These are phyloP conservation scores for Clavulina sp. DNA, from an alignment of 768 basidiomycete genomes.

Conservation along the genomic window DNA sequence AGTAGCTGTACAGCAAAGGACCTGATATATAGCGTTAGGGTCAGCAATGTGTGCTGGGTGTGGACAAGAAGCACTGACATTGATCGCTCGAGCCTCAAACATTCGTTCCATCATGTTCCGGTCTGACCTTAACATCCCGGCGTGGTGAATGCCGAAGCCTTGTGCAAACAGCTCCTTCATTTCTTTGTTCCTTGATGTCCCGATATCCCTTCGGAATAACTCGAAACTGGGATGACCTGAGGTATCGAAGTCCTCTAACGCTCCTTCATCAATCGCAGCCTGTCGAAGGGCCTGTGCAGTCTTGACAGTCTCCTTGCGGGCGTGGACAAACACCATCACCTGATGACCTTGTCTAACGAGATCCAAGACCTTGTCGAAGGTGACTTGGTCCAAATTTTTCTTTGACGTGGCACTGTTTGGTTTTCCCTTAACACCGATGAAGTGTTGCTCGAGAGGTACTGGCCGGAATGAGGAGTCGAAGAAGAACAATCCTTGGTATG, in stretches of 20 bases:
- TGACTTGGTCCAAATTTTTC: conserved; percentile 73
- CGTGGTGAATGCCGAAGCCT: conserved; percentile 97
- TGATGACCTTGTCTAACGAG: conserved; percentile 87
- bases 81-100: conserved; percentile 82
- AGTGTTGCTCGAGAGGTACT: conserved; percentile 92
- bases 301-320: conserved; percentile 95
- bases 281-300: conserved; percentile 69
- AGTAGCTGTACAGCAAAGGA: conserved; percentile 94
- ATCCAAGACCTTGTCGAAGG: conserved; percentile 79
- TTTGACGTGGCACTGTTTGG: conserved; percentile 50
- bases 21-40: conserved; percentile 29
- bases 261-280: conserved; percentile 50
- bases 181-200: conserved; percentile 79
- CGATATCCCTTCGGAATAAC: conserved; percentile 61
- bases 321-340: conserved; percentile 99
- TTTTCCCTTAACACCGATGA: conserved; percentile 85
- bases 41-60: not conserved
- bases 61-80: conserved; percentile 30
- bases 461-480: conserved; percentile 97
- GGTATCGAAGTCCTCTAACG: conserved; percentile 60
- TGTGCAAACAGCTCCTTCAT: conserved; percentile 85
- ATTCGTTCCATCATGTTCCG: conserved; percentile 88
- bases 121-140: conserved; percentile 90
- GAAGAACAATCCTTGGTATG: conserved; percentile 77
- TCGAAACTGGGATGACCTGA: conserved; percentile 61